Base-by-base conservation (phyloP, 2,329 filamentous ascomycete genomes). In the Neofusicoccum cordaticola region DNA sequence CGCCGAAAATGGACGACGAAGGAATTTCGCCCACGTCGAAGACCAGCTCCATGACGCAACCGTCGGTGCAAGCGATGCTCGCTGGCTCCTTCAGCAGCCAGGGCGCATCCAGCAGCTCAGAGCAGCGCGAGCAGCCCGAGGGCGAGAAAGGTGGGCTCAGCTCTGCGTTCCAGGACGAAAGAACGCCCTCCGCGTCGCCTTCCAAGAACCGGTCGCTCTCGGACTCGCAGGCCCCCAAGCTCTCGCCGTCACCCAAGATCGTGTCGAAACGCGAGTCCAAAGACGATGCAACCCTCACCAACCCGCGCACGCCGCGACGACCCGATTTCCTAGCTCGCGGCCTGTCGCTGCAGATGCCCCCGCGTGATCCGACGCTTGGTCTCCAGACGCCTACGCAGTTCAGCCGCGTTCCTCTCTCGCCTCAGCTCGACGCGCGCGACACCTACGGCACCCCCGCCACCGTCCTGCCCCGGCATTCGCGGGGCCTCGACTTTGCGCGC, bases 401-500 rank as follows among this genome's bases (percentile, higher is more conserved):
- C 61, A 78, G 82, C 68, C 88, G 83, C 67, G 79, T 82, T 31
- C 92, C 93, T 70, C 83, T 94, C 66, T 96, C 92, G 2, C 93
- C 93, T 15, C 93, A 96, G 75, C 85, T 95, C 68, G 93, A 97
- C 76, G 85, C 91, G 64, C 89, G 90, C 19, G 90, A 93, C 69
- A 92, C 89, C 53, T 97, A 96, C 80, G 90, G 90, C 47, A 94
- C 92, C 1, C 93, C 93, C 2, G 90, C 91, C 31, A 96, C 93
- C 62, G 90, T 96, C 52, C 84, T 98, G 7, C 94, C 94, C 17
- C 88, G 94, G 68, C 89, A 93, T 67, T 97, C 93, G 35, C 87
- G 94, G 64, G 94, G 94, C 48, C 83, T 97, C 66, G 94, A 98
- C 79, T 98, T 97, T 77, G 94, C 94, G 45, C 86, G 94, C 69